Evolutionary conservation across 352 stramenopile genomes (phyloP), one percentile per base, ranked within the genome.

Genomic region (Phytophthora cactorum): DNA sequence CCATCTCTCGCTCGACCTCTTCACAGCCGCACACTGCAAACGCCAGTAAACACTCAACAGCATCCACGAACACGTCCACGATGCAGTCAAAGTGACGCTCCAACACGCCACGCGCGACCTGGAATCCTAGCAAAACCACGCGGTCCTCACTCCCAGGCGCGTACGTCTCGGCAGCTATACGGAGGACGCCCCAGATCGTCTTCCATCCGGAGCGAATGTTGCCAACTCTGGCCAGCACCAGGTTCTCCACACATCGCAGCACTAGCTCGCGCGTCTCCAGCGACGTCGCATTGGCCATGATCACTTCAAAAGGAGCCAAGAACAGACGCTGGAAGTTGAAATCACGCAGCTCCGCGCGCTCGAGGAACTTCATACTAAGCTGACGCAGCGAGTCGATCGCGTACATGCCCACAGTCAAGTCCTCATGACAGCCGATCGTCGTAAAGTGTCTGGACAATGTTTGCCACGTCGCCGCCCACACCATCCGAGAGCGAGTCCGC

Each of bases 261-360:
- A 98, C 89, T 22, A 98, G 81, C 55, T 98, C 96, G 10, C 89
- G 87, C 17, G 95, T 96, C 41, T 97, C 92, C 8, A 82, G 75
- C 29, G 81, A 91, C 34, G 81, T 83, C 6, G 85, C 88, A 59
- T 92, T 92, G 5, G 84, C 81, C 74, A 98, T 97, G 59, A 98
- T 97, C 11, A 95, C 79, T 72, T 98, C 92, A 71, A 99, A 99
- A 15, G 98, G 98, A 47, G 92, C 89, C 31, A 99, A 86, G 76
- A 99, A 99, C 31, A 99, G 75, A 11, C 97, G 79, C 79, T 99
- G 98, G 70, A 99, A 99, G 78, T 99, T 99, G 69, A 99, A 99
- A 64, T 99, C 96, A 46, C 94, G 93, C 9, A 99, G 86, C 68
- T 99, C 98, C 27, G 98, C 91, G 64, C 99, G 99, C 68, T 99